Evolutionary conservation across 176 grass and related monocot species (phyloP).

Genomic region (Typha latifolia): DNA sequence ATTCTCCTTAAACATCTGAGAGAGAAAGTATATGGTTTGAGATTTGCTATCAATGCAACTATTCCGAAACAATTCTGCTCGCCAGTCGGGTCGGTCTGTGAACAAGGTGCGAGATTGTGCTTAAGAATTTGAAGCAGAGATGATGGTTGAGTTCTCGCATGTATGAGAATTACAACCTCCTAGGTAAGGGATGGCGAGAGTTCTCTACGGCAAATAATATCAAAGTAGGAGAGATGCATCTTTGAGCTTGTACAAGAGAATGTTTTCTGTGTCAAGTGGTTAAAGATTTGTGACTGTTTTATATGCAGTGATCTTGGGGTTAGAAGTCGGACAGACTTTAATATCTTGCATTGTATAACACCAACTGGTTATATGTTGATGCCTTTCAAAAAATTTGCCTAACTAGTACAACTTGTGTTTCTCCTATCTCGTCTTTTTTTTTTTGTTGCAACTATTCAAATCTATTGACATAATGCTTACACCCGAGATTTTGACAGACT

Average conservation of each 20-base stretch:
- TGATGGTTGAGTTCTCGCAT: conserved; percentile 6
- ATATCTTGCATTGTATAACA: not conserved
- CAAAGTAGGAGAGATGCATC: conserved; percentile 25
- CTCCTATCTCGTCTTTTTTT: too few species aligned
- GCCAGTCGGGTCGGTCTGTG: not conserved
- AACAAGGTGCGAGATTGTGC: not conserved
- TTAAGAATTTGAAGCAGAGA: conserved; percentile 14
- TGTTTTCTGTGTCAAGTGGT: conserved; percentile 11
- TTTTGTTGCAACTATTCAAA: too few species aligned
- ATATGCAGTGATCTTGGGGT: not conserved
- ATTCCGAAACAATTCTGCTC: conserved; percentile 19
- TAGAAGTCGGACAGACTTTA: not conserved
- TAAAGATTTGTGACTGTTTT: not conserved
- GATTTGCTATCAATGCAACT: conserved; percentile 1
- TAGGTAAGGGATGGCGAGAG: conserved; percentile 14
- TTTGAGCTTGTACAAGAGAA: conserved; percentile 19
- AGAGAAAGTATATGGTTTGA: not conserved
- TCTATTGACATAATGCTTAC: too few species aligned
- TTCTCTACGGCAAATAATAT: conserved; percentile 16
- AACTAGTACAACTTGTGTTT: too few species aligned
- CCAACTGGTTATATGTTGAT: too few species aligned
- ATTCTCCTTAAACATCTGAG: not conserved
- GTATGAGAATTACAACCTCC: not conserved
- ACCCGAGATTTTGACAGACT: too few species aligned
- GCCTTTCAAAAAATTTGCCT: too few species aligned